These are phyloP conservation scores for Nemophila menziesii DNA, from an alignment of 257 asterid genomes.

Conservation along the genomic window DNA sequence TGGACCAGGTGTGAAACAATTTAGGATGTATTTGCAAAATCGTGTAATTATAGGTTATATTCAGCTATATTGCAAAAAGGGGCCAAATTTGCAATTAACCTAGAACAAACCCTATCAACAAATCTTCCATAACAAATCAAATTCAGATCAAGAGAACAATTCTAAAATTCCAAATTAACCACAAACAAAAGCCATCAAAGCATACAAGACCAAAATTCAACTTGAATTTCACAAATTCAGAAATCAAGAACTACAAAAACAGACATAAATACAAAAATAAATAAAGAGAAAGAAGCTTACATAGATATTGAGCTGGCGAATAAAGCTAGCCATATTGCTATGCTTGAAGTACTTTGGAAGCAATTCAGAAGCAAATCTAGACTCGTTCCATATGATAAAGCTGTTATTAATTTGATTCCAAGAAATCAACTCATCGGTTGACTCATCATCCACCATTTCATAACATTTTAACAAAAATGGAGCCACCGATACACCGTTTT, in stretches of 20 bases:
- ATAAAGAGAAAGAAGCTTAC: slow-evolving; percentile 26
- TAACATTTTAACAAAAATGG: slow-evolving; percentile 83
- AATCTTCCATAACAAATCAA: no score
- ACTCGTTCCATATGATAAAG: slow-evolving; percentile 65
- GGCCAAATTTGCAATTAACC: neutral
- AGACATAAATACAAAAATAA: neutral
- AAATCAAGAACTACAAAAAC: neutral
- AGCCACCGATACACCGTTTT: slow-evolving; percentile 59
- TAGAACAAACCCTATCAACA: no score
- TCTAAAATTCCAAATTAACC: no score
- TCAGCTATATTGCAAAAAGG: no score
- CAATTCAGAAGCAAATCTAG: slow-evolving; percentile 50
- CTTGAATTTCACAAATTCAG: neutral
- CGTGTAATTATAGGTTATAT: no score
- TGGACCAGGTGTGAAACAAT: no score
- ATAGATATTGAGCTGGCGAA: slow-evolving; percentile 88
- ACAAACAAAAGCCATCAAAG: neutral
- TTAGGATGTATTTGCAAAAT: no score
- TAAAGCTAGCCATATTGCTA: slow-evolving; percentile 79
- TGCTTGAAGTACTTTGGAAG: slow-evolving; percentile 92
- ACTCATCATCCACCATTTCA: slow-evolving; percentile 80
- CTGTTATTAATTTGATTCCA: slow-evolving; percentile 56
- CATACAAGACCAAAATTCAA: neutral
- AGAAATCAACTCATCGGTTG: slow-evolving; percentile 66
- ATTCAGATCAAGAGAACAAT: no score